Evolutionary conservation across 352 stramenopile genomes (phyloP).

Genomic region (Globisporangium heterothallicum): DNA sequence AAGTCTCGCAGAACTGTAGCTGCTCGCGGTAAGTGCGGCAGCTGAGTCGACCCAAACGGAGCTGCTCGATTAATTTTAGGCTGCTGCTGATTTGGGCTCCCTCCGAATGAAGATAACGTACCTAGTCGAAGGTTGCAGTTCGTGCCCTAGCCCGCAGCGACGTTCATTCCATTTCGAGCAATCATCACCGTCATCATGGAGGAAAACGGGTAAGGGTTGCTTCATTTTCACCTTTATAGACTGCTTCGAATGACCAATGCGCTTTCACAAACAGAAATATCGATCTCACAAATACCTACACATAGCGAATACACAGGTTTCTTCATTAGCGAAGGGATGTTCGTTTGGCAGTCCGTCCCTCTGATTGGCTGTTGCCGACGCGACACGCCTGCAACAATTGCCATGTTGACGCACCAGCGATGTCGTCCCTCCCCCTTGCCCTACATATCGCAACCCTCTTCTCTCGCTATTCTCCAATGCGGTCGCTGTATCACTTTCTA

Average conservation of each 20-base stretch:
- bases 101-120: no score
- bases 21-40: not conserved
- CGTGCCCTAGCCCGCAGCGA: no score
- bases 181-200: not conserved
- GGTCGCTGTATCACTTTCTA: not conserved
- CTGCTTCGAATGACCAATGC: no score
- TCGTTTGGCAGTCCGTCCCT: no score
- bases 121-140: no score
- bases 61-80: not conserved
- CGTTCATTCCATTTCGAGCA: no score
- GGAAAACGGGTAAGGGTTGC: no score
- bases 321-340: no score
- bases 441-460: not conserved
- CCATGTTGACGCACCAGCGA: not conserved
- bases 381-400: not conserved
- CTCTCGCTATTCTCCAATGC: not conserved
- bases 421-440: not conserved
- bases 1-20: not conserved
- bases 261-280: no score
- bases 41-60: not conserved
- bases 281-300: no score
- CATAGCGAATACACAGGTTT: no score
- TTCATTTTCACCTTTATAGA: not conserved
- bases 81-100: no score
- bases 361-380: not conserved